phyloP scores from a whole-genome alignment of 495 filamentous ascomycete genomes.

The Corynascus novoguineensis region DNA sequence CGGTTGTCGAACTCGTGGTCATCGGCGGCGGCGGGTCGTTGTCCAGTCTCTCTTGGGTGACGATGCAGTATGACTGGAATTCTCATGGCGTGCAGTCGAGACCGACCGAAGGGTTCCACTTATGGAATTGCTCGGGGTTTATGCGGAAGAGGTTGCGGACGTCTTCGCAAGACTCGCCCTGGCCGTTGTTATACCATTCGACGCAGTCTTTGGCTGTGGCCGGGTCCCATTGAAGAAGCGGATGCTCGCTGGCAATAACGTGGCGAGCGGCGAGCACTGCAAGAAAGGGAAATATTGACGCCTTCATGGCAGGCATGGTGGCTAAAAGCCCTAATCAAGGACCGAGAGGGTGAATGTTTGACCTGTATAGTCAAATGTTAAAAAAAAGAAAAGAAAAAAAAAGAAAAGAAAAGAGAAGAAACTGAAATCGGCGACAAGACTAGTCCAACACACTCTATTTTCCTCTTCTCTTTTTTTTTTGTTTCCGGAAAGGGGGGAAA shows the following conservation, averaged over 20 bases:
- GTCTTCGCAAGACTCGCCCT: neutral
- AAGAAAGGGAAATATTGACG: neutral
- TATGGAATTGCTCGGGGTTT: neutral
- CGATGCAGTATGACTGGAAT: neutral
- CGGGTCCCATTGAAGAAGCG: conserved; percentile 1
- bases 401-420: too few relatives aligned
- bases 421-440: neutral
- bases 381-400: too few relatives aligned
- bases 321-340: neutral
- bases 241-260: neutral
- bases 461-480: neutral
- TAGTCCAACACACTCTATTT: too few relatives aligned
- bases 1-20: neutral
- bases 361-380: neutral
- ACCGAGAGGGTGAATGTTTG: neutral
- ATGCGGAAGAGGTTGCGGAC: neutral
- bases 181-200: neutral
- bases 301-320: neutral
- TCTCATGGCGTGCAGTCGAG: conserved; percentile 4
- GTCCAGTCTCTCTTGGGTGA: neutral
- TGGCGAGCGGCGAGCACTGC: neutral
- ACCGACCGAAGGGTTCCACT: conserved; percentile 1
- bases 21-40: neutral
- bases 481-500: neutral
- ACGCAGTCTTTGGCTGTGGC: neutral